Base-by-base conservation (phyloP, 2,329 filamentous ascomycete species). In the Cladosporium phlei region DNA sequence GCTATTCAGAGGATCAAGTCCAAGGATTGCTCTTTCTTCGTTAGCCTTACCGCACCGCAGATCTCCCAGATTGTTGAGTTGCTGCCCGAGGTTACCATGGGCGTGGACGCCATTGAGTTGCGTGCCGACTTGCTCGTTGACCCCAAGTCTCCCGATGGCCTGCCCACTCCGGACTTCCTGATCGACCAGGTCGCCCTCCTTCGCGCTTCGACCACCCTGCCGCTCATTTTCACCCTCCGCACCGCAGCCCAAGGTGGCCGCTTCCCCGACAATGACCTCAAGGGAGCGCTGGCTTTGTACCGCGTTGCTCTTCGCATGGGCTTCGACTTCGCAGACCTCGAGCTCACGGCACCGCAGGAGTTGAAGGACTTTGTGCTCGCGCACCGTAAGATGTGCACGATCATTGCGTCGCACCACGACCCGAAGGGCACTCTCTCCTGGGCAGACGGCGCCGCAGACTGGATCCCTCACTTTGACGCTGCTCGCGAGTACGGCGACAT, bases 381-480 rank as follows among this genome's bases (percentile, higher is more conserved):
- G 2, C 72, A 78, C 11, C 79, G 83, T 46, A 79, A 75, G 53
- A 85, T 87, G 64, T 88, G 88, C 1, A 85, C 82, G 52, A 86
- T 98, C 61, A 95, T 98, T 58, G 89, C 91, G 7, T 98, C 93
- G 0, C 91, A 98, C 64, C 93, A 98, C 64, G 93, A 98, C 63
- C 87, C 89, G 0, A 70, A 78, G 47, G 85, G 85, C 7, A 73
- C 76, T 17, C 73, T 97, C 14, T 91, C 87, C 2, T 98, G 93
- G 93, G 82, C 76, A 54, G 90, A 94, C 56, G 88, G 87, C n/a
- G 58, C 54, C 7, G 56, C 55, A 21, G 88, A 87, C 0, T 98
- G 93, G 91, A 82, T 93, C 47, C 78, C 83, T 21, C 84, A 82
- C 68, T 97, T 95, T 74, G 96, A 96, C 68, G 82, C 82, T 60